Percentiles rank a stretch among this genome's conserved stretches.
Conservation (phyloP, 768 basidiomycete genomes). For the Psilocybe subaeruginosa region DNA sequence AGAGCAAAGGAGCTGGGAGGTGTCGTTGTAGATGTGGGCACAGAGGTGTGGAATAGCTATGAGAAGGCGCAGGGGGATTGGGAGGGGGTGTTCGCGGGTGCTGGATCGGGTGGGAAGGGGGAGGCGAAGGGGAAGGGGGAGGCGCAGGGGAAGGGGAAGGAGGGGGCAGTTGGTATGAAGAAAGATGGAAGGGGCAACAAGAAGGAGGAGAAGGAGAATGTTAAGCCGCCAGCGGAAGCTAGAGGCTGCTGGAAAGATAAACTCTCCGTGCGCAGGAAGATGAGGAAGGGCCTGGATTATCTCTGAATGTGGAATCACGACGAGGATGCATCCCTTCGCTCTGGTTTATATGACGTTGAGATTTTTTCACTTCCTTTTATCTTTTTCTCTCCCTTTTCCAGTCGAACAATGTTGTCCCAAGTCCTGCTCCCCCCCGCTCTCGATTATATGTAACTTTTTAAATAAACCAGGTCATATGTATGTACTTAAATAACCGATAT, state of each 20-base stretch:
- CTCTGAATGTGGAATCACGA: neutral
- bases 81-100: conserved; percentile 11
- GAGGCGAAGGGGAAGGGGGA: neutral
- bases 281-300: conserved; percentile 6
- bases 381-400: no score
- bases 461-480: neutral
- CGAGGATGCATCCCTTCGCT: no score
- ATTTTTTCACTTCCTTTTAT: no score
- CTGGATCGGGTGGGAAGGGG: no score
- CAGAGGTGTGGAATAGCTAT: conserved; percentile 28
- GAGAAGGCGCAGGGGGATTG: conserved; percentile 23
- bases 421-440: neutral
- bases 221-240: neutral
- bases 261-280: conserved; percentile 3
- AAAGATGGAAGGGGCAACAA: neutral
- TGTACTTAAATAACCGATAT: conserved; percentile 2
- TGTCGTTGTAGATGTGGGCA: conserved; percentile 33
- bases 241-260: conserved; percentile 9
- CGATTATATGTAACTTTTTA: conserved; percentile 1
- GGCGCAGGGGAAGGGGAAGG: neutral
- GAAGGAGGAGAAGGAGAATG: conserved; percentile 13
- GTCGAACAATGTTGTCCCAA: no score
- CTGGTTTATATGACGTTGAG: no score
- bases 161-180: neutral
- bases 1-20: conserved; percentile 45